These are phyloP conservation scores for Carnegiea gigantea DNA, from an alignment of 179 eudicot species.

Conservation along the genomic window DNA sequence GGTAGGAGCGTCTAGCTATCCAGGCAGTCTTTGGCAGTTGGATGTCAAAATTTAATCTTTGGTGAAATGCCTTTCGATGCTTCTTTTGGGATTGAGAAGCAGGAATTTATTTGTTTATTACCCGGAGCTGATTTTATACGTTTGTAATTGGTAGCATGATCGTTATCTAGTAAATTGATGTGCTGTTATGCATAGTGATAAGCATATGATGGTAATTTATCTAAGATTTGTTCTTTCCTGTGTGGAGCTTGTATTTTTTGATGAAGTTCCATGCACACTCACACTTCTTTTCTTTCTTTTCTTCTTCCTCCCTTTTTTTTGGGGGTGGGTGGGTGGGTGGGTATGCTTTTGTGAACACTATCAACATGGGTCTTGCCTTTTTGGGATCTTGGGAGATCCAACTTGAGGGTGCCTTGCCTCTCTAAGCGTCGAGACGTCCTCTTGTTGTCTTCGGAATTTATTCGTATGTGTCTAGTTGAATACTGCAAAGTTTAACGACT, in stretches of 20 bases:
- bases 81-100: not conserved
- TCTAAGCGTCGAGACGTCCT: no score
- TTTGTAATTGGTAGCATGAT: not conserved
- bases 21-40: not conserved
- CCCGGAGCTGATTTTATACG: not conserved
- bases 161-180: not conserved
- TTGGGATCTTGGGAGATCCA: no score
- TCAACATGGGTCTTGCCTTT: no score
- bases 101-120: not conserved
- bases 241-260: not conserved
- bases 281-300: not conserved
- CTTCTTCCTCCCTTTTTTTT: not conserved
- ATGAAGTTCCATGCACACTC: not conserved
- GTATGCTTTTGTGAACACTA: no score
- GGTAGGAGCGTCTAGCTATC: not conserved
- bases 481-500: not conserved
- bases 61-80: not conserved
- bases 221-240: not conserved
- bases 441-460: no score
- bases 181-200: not conserved
- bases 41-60: not conserved
- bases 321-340: no score
- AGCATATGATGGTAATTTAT: not conserved
- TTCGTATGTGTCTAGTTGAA: not conserved
- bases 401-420: no score